Percentiles rank a stretch among this genome's conserved stretches.
These are phyloP conservation scores for Fusarium solani-melongenae DNA, from an alignment of 2,329 filamentous ascomycete genomes.

Conservation along the genomic window DNA sequence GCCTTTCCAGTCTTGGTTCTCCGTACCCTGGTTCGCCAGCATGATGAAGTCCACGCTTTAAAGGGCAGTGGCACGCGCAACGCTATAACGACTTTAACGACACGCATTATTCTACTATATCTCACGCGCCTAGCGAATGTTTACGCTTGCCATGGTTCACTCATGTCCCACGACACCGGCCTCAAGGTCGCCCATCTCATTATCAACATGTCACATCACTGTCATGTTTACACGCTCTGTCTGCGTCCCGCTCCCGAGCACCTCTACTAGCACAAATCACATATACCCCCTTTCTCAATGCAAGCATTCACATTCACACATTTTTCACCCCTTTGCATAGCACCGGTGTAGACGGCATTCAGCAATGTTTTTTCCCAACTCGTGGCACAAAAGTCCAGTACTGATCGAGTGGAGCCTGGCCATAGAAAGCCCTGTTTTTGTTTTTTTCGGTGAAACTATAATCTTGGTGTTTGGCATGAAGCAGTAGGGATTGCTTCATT, in stretches of 20 bases:
- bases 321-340: constrained; percentile 31
- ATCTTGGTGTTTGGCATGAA: constrained; percentile 22
- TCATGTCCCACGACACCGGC: constrained; percentile 5
- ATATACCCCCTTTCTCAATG: constrained; percentile 37
- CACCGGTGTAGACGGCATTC: constrained; percentile 29
- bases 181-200: neutral
- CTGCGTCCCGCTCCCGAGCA: constrained; percentile 13
- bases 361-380: constrained; percentile 25
- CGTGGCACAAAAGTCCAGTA: constrained; percentile 21
- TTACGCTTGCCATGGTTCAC: constrained; percentile 34
- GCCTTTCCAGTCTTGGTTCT: constrained; percentile 43
- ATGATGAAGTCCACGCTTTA: constrained; percentile 19
- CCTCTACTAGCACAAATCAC: constrained; percentile 17
- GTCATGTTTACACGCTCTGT: neutral
- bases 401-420: constrained; percentile 9
- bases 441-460: constrained; percentile 5
- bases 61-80: constrained; percentile 25
- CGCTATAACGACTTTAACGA: constrained; percentile 36
- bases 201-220: constrained; percentile 1
- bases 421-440: neutral
- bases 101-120: constrained; percentile 25
- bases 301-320: constrained; percentile 22
- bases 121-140: constrained; percentile 13
- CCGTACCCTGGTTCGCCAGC: constrained; percentile 41
- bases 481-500: constrained; percentile 2